Base-by-base conservation (phyloP, 768 basidiomycete species). In the Kwoniella europaea region DNA sequence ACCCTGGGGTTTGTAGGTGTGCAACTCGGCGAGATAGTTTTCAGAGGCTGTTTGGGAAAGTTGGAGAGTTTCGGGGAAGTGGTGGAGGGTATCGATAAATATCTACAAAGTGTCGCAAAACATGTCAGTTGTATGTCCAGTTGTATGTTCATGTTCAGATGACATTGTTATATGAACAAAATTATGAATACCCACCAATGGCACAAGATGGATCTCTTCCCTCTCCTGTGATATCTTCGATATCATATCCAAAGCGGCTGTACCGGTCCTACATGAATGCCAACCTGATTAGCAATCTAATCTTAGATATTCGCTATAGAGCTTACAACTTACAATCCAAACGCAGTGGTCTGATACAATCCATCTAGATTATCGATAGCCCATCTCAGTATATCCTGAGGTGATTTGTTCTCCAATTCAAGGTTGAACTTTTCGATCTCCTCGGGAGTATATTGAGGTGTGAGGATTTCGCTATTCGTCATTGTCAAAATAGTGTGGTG, bases 51-150 rank as follows among this genome's bases (percentile, higher is more conserved):
- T 89, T 46, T 90, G 88, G 10, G 95, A 91, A 56, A 99, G 90
- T 67, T 90, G 89, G 78, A 97, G 91, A 4, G 96, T 98, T 85
- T 98, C 93, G 3, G 86, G 86, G 84, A 99, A 99, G 85, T 98
- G 97, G 82, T 98, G 94, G 15, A 98, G 87, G 0, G 97, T 98
- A 85, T 99, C 95, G 81, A 98, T 85, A 86, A 99, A 98, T 85
- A 98, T 94, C 82, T 83, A 65, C 41, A n/a, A n/a, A 54, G 10
- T 20, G 62, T 12, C 10, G 29, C 18, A 4, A 22, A 20, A 42
- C 10, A 24, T n/a, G 63, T 52, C n/a, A 62, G 35, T 9, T 6
- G 7, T 35, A 35, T 9, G 35, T 35, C 35, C 35, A 24, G 35
- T 27, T 27, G 27, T 27, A 27, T 27, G 27, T 27, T 4, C 27